A percentile compares a stretch with the other conserved stretches of the same genome.
phyloP scores from a whole-genome alignment of 441 rosid species.

The Populus hybrid region DNA sequence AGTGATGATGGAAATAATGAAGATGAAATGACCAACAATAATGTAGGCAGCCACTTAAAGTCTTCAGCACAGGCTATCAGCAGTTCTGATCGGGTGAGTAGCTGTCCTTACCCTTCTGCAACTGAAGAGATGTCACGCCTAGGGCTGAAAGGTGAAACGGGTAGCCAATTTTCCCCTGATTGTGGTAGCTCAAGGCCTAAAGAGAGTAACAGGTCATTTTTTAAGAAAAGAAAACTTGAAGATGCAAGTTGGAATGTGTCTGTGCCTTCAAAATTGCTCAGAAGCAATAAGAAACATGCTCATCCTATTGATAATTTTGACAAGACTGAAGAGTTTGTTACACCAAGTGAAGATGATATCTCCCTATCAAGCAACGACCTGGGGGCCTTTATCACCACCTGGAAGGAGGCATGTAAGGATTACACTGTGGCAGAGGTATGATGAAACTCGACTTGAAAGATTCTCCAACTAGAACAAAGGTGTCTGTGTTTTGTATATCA shows the following conservation, averaged over 20 bases:
- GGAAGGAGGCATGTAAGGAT: conserved; percentile 83
- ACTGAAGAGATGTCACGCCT: conserved; percentile 83
- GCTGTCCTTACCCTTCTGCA: conserved; percentile 97
- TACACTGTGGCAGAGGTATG: conserved; percentile 50
- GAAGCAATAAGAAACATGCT: conserved; percentile 27
- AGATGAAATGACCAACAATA: conserved; percentile 25
- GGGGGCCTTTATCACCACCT: conserved; percentile 66
- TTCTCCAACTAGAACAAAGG: background rate
- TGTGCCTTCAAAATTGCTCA: conserved; percentile 39
- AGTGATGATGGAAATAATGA: conserved; percentile 38
- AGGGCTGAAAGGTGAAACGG: conserved; percentile 51
- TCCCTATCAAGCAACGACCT: conserved; percentile 46
- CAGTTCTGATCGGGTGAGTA: conserved; percentile 47
- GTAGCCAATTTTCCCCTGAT: conserved; percentile 24
- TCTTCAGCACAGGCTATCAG: conserved; percentile 23
- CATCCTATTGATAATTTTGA: conserved; percentile 24
- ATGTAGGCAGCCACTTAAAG: conserved; percentile 17
- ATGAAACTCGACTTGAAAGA: background rate
- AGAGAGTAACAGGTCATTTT: conserved; percentile 12
- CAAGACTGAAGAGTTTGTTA: conserved; percentile 24
- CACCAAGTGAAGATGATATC: conserved; percentile 40
- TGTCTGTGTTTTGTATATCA: background rate
- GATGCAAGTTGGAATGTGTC: conserved; percentile 29
- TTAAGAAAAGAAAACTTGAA: conserved; percentile 56
- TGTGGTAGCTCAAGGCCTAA: conserved; percentile 27